A percentile compares a stretch with the other conserved stretches of the same genome.
phyloP scores from a whole-genome alignment of 2,329 filamentous ascomycete species.

The Fusarium sp. region DNA sequence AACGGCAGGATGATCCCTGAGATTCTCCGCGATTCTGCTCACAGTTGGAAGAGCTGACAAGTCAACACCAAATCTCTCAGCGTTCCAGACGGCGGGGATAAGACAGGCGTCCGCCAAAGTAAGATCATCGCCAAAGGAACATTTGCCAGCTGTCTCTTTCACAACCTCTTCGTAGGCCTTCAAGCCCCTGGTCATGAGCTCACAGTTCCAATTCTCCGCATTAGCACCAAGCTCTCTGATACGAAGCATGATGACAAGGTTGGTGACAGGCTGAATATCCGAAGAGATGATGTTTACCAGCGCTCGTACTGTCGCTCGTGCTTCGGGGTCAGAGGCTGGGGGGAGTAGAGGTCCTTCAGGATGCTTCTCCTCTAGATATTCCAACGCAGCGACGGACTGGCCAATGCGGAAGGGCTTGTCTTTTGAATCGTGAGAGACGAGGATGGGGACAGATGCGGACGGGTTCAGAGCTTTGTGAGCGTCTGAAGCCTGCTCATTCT shows the following conservation, averaged over 20 bases:
- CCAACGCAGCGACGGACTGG: conserved; percentile 68
- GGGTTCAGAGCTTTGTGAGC: conserved; percentile 61
- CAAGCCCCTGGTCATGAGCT: conserved; percentile 62
- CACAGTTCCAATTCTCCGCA: conserved; percentile 59
- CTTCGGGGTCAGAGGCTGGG: conserved; percentile 52
- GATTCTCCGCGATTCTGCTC: conserved; percentile 53
- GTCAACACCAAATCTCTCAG: conserved; percentile 63
- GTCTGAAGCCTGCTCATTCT: conserved; percentile 58
- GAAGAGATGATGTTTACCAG: conserved; percentile 63
- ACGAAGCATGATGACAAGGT: conserved; percentile 61
- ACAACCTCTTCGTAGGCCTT: conserved; percentile 62
- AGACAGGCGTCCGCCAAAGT: conserved; percentile 68
- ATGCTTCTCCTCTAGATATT: conserved; percentile 67
- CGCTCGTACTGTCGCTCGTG: conserved; percentile 61
- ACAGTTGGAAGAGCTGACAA: conserved; percentile 59
- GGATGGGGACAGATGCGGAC: conserved; percentile 62
- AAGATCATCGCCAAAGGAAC: conserved; percentile 64
- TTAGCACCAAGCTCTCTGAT: conserved; percentile 56
- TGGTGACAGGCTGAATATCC: conserved; percentile 69
- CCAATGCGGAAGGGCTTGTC: conserved; percentile 54
- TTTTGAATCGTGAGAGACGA: conserved; percentile 51
- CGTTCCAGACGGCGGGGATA: conserved; percentile 66
- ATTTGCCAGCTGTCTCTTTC: conserved; percentile 54
- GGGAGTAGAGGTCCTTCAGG: conserved; percentile 59
- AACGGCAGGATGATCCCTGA: conserved; percentile 61